Percentiles rank a stretch among this genome's conserved stretches.
Conservation (phyloP, 306 rosid genomes). For the Hippophae rhamnoides region DNA sequence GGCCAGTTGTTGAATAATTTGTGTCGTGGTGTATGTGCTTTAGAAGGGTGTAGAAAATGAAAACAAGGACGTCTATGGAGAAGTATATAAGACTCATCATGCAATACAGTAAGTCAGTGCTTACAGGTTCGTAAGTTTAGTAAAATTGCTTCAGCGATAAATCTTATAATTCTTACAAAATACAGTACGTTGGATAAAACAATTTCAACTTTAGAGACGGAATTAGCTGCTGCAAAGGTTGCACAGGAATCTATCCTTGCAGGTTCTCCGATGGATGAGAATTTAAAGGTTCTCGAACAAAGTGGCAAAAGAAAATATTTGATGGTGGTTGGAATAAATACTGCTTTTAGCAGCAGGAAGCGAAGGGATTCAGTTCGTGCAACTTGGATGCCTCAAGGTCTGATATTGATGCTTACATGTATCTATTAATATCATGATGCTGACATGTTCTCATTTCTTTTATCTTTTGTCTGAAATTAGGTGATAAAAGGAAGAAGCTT, state of each 20-base stretch:
- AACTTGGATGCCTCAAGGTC: conserved; percentile 63
- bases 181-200: conserved; percentile 46
- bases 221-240: conserved; percentile 48
- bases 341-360: conserved; percentile 56
- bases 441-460: not conserved
- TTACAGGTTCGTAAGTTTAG: not conserved
- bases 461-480: conserved; percentile 16
- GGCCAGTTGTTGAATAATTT: not conserved
- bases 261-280: conserved; percentile 28
- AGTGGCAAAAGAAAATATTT: conserved; percentile 35
- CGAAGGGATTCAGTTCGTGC: conserved; percentile 52
- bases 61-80: conserved; percentile 31
- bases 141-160: not conserved
- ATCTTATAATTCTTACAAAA: conserved; percentile 14
- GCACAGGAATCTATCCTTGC: conserved; percentile 38
- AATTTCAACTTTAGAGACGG: conserved; percentile 52
- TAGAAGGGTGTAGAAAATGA: conserved; percentile 30
- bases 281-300: conserved; percentile 20
- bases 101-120: conserved; percentile 38
- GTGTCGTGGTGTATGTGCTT: conserved; percentile 9
- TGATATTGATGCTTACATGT: too few relatives aligned
- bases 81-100: conserved; percentile 38
- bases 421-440: not conserved
- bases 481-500: conserved; percentile 42
- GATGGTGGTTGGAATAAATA: conserved; percentile 47